Percentiles rank a stretch among this genome's conserved stretches.
Conservation (phyloP, 2,329 filamentous ascomycete species). For the Fusarium bactridioides region DNA sequence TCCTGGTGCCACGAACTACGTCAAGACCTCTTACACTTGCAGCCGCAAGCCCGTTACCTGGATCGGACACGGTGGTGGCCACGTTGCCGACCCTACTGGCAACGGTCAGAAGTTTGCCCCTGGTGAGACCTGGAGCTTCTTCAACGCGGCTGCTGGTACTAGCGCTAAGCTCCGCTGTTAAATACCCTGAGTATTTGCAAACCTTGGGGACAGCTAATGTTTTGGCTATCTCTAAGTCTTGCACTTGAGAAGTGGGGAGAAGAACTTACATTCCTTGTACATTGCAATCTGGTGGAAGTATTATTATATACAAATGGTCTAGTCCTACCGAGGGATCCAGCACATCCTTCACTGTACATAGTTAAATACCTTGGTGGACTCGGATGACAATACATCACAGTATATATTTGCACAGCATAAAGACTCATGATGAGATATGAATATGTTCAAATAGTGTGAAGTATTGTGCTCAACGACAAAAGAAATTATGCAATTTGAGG, state of each 20-base stretch:
- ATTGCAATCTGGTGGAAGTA: neutral
- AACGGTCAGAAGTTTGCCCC: slow-evolving; percentile 32
- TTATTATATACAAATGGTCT: neutral
- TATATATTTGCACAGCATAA: neutral
- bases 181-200: neutral
- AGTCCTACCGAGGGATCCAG: neutral
- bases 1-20: slow-evolving; percentile 24
- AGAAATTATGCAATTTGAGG: neutral
- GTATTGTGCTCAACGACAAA: rapidly evolving
- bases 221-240: neutral
- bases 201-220: rapidly evolving
- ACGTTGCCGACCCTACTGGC: slow-evolving; percentile 32
- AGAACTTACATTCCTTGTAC: slow-evolving; percentile 5
- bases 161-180: slow-evolving; percentile 6
- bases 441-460: rapidly evolving
- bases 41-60: slow-evolving; percentile 42
- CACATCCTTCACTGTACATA: neutral
- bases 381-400: neutral
- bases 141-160: slow-evolving; percentile 18
- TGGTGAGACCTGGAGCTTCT: slow-evolving; percentile 39
- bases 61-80: slow-evolving; percentile 42
- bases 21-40: slow-evolving; percentile 43
- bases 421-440: rapidly evolving
- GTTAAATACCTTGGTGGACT: neutral
- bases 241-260: neutral